These are phyloP conservation scores for Populus tremula DNA, from an alignment of 345 rosid genomes.

Conservation along the genomic window DNA sequence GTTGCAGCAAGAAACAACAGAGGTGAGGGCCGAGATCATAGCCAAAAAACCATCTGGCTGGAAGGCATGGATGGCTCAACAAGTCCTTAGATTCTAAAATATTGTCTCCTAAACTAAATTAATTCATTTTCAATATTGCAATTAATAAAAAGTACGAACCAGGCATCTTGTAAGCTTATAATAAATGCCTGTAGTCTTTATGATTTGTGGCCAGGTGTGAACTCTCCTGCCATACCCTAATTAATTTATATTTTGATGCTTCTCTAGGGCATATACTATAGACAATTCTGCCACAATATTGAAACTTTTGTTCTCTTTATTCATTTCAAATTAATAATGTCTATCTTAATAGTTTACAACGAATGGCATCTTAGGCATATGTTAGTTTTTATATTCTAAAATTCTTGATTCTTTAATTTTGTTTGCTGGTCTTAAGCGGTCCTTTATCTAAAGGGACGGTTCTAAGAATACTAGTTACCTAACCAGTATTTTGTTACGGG, in stretches of 20 bases:
- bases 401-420: too few relatives aligned
- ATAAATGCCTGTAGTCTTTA: neutral
- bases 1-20: constrained; percentile 15
- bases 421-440: too few relatives aligned
- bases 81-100: constrained; percentile 14
- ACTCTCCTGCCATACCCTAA: too few relatives aligned
- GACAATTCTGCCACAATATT: neutral
- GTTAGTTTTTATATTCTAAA: too few relatives aligned
- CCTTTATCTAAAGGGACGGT: too few relatives aligned
- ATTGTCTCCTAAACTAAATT: neutral
- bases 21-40: neutral
- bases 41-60: constrained; percentile 10
- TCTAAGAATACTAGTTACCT: too few relatives aligned
- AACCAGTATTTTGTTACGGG: too few relatives aligned
- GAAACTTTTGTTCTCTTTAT: neutral
- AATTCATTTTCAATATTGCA: too few relatives aligned
- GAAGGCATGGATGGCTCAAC: constrained; percentile 21
- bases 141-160: too few relatives aligned
- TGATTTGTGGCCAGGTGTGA: neutral
- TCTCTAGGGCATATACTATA: neutral
- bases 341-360: too few relatives aligned
- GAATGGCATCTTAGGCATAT: neutral
- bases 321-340: too few relatives aligned
- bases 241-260: neutral
- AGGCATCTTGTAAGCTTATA: too few relatives aligned